Evolutionary conservation across 139 green algal species (phyloP).

Genomic region (Gonium pectorale): DNA sequence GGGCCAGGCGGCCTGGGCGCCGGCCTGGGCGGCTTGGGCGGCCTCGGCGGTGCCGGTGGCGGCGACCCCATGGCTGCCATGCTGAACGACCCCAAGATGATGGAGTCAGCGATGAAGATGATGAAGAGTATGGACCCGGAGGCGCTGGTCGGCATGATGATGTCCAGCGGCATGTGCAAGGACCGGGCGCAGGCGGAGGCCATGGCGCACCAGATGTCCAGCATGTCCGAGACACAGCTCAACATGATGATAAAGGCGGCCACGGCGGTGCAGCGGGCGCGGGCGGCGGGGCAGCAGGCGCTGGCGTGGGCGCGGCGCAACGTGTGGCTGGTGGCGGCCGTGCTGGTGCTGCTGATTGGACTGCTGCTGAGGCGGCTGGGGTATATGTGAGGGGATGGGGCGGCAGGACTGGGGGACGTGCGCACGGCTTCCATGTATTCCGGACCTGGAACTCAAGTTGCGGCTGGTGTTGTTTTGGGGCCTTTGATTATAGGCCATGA

Average conservation of each 20-base stretch:
- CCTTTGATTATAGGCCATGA: too few species aligned
- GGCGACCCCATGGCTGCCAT: slow-evolving; percentile 1
- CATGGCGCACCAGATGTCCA: slow-evolving; percentile 49
- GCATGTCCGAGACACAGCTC: slow-evolving; percentile 47
- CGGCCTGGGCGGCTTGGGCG: neutral
- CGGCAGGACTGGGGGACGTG: too few species aligned
- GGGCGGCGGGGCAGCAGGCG: neutral
- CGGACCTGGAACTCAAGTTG: too few species aligned
- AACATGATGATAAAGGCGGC: slow-evolving; percentile 56
- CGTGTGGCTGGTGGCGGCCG: slow-evolving; percentile 30
- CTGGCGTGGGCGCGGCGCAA: slow-evolving; percentile 26
- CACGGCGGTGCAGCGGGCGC: slow-evolving; percentile 36
- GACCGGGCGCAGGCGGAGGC: slow-evolving; percentile 45
- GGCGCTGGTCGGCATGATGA: slow-evolving; percentile 50
- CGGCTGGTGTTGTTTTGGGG: too few species aligned
- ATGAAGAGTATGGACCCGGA: slow-evolving; percentile 63
- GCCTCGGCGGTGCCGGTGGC: neutral
- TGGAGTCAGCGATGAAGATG: slow-evolving; percentile 58
- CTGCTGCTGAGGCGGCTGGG: slow-evolving; percentile 59
- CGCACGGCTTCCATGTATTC: too few species aligned
- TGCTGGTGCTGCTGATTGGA: slow-evolving; percentile 53
- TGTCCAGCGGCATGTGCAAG: slow-evolving; percentile 42
- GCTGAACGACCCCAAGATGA: slow-evolving; percentile 48
- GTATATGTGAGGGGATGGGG: slow-evolving; percentile 31
- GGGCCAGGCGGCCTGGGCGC: neutral